Conservation (phyloP, 2,329 filamentous ascomycete genomes). For the Talaromyces sp. region DNA sequence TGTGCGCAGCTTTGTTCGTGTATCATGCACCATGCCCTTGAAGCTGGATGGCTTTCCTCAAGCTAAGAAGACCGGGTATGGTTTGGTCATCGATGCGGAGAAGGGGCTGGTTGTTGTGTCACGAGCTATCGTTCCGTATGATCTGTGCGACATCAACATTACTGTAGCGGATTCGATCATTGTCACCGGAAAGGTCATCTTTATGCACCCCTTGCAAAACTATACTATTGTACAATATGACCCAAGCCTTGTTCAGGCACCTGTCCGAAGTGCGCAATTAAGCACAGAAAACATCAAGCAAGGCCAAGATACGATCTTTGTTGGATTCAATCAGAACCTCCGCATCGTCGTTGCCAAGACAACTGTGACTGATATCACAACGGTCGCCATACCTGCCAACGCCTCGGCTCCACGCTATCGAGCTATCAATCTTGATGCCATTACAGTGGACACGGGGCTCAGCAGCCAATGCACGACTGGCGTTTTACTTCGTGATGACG, state of each 20-base stretch:
- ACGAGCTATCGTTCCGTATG: slow-evolving; percentile 88
- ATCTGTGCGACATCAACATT: slow-evolving; percentile 92
- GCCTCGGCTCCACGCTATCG: slow-evolving; percentile 87
- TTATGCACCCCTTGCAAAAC: slow-evolving; percentile 94
- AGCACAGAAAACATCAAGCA: slow-evolving; percentile 81
- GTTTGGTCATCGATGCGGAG: slow-evolving; percentile 93
- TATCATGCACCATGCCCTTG: slow-evolving; percentile 87
- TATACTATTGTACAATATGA: slow-evolving; percentile 96
- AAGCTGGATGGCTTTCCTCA: slow-evolving; percentile 98
- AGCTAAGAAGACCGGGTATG: slow-evolving; percentile 90
- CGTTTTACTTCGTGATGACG: slow-evolving; percentile 83
- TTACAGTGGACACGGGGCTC: slow-evolving; percentile 91
- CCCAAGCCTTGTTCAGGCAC: slow-evolving; percentile 85
- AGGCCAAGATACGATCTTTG: slow-evolving; percentile 90
- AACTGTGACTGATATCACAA: slow-evolving; percentile 93
- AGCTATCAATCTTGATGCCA: slow-evolving; percentile 92
- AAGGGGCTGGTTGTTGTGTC: slow-evolving; percentile 94
- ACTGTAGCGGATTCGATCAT: slow-evolving; percentile 97
- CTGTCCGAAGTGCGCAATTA: slow-evolving; percentile 83
- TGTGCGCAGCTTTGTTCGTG: slow-evolving; percentile 89
- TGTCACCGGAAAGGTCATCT: slow-evolving; percentile 88
- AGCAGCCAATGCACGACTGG: slow-evolving; percentile 91
- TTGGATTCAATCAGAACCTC: slow-evolving; percentile 96
- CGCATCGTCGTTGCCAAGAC: slow-evolving; percentile 92
- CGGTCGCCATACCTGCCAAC: slow-evolving; percentile 93